phyloP scores from a whole-genome alignment of 306 rosid genomes.

The Vicia faba region DNA sequence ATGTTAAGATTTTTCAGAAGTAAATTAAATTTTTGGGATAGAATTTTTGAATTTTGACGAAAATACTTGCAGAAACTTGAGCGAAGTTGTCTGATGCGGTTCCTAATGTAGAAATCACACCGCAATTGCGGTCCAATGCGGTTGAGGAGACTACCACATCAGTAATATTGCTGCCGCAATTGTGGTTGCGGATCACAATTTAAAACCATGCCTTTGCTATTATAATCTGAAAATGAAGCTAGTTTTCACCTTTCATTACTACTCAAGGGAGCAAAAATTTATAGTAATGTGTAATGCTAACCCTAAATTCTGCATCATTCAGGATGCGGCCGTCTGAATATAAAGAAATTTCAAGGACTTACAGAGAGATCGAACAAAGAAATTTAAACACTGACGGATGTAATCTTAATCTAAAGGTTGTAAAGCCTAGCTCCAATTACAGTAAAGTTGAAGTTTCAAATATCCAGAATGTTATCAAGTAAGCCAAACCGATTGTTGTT shows the following conservation, averaged over 20 bases:
- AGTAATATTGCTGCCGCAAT: too few species aligned
- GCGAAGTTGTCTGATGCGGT: too few species aligned
- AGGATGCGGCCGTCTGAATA: slow-evolving; percentile 75
- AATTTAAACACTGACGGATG: slow-evolving; percentile 47
- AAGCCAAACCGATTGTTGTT: slow-evolving; percentile 46
- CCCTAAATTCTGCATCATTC: slow-evolving; percentile 34
- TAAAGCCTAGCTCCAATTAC: slow-evolving; percentile 48
- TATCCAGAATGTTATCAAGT: slow-evolving; percentile 49
- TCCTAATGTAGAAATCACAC: too few species aligned
- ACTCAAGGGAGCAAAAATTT: slow-evolving; percentile 23
- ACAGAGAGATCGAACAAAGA: slow-evolving; percentile 45
- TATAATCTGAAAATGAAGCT: background rate
- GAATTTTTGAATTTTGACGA: too few species aligned
- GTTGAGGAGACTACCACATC: too few species aligned
- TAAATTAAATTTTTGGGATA: too few species aligned
- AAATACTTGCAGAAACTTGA: too few species aligned
- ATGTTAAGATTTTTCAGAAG: too few species aligned
- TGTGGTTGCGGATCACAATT: too few species aligned
- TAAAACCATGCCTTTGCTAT: background rate
- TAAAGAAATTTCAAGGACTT: slow-evolving; percentile 50
- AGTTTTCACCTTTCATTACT: slow-evolving; percentile 2
- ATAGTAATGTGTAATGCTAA: slow-evolving; percentile 31
- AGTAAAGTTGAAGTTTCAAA: slow-evolving; percentile 49
- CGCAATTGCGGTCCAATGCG: too few species aligned
- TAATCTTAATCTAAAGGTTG: slow-evolving; percentile 54